A percentile compares a stretch with the other conserved stretches of the same genome.
Evolutionary conservation across 768 basidiomycete species (phyloP).

Genomic region (Paxillus ammoniavirescens): DNA sequence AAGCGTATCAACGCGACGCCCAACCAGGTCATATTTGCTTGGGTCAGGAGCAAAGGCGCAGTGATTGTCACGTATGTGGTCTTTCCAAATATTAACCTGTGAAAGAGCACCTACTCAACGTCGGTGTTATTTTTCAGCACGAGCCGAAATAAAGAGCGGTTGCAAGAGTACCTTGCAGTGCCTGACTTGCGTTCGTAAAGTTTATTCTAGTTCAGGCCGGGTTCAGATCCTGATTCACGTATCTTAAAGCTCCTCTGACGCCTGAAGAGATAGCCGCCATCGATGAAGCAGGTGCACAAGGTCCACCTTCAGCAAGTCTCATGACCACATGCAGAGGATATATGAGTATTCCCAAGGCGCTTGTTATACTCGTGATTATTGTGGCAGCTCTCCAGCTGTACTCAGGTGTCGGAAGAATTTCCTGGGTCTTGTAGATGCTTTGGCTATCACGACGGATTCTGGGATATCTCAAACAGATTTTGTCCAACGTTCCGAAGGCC

Average conservation of each 20-base stretch:
- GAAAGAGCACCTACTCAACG: neutral
- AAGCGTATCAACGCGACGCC: slow-evolving; percentile 52
- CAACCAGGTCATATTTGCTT: slow-evolving; percentile 66
- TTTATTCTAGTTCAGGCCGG: neutral
- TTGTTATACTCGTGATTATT: neutral
- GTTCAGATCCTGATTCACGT: neutral
- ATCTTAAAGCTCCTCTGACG: slow-evolving; percentile 46
- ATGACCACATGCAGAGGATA: neutral
- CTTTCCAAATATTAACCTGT: slow-evolving; percentile 1
- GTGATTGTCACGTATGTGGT: slow-evolving; percentile 61
- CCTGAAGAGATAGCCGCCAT: slow-evolving; percentile 60
- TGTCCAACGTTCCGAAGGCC: too few relatives aligned
- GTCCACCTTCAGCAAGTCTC: slow-evolving; percentile 34
- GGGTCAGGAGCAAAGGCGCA: slow-evolving; percentile 66
- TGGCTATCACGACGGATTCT: neutral
- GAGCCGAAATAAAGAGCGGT: slow-evolving; percentile 54
- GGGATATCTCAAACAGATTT: too few relatives aligned
- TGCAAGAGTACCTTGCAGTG: slow-evolving; percentile 66
- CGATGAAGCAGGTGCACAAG: slow-evolving; percentile 48
- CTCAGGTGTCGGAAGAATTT: neutral
- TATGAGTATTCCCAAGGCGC: neutral
- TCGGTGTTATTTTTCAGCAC: slow-evolving; percentile 39
- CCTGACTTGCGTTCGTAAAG: slow-evolving; percentile 50
- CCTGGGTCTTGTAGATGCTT: neutral
- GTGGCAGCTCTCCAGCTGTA: neutral